Evolutionary conservation across 2,329 filamentous ascomycete genomes (phyloP).

Genomic region (Colletotrichum eremochloae): DNA sequence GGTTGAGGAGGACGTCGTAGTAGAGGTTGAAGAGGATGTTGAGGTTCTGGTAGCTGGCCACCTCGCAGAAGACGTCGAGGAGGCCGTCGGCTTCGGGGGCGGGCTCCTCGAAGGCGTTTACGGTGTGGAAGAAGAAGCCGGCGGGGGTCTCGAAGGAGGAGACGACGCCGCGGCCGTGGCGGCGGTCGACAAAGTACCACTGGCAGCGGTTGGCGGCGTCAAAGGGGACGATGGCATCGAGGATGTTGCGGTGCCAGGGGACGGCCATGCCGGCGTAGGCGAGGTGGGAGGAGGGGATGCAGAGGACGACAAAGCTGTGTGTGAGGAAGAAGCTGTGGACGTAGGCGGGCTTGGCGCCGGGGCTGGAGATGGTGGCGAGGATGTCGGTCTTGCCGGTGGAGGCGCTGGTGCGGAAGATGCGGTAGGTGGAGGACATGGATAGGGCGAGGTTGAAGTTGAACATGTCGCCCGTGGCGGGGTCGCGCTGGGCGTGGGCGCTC

Average conservation of each 20-base stretch:
- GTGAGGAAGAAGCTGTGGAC: conserved; percentile 88
- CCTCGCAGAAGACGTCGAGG: conserved; percentile 73
- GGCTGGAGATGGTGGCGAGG: conserved; percentile 73
- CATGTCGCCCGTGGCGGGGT: conserved; percentile 79
- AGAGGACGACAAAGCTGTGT: conserved; percentile 77
- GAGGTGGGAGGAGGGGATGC: conserved; percentile 76
- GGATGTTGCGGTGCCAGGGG: conserved; percentile 74
- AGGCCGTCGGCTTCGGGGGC: conserved; percentile 34
- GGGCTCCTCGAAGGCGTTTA: conserved; percentile 81
- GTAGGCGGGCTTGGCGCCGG: conserved; percentile 69
- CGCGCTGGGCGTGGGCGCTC: conserved; percentile 78
- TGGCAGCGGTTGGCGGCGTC: conserved; percentile 67
- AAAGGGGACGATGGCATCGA: conserved; percentile 77
- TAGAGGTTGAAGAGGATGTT: conserved; percentile 78
- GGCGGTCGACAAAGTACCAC: conserved; percentile 83
- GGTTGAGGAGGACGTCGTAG: conserved; percentile 74
- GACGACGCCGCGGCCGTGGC: conserved; percentile 72
- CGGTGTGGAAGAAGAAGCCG: conserved; percentile 83
- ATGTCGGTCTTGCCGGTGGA: conserved; percentile 76
- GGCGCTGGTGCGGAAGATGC: conserved; percentile 75
- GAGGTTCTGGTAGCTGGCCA: conserved; percentile 72
- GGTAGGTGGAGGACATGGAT: conserved; percentile 70
- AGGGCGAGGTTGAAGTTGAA: conserved; percentile 87
- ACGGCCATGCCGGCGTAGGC: conserved; percentile 70
- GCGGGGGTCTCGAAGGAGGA: conserved; percentile 76